A percentile compares a stretch with the other conserved stretches of the same genome.
Conservation (phyloP, 129 eudicot genomes). For the Apium graveolens region DNA sequence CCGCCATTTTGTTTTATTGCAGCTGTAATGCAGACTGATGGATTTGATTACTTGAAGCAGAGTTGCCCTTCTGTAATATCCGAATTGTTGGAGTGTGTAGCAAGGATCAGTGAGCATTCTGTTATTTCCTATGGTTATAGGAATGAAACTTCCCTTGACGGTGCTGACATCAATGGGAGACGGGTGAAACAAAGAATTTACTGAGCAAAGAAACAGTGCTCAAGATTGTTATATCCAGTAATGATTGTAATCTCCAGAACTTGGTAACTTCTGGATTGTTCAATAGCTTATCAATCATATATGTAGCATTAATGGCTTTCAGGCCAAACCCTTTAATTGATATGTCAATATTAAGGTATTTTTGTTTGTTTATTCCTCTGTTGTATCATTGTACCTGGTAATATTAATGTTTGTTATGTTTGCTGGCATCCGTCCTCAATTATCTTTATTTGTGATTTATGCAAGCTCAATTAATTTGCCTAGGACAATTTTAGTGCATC, state of each 20-base stretch:
- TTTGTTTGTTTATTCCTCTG: not conserved
- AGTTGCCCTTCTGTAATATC: slow-evolving; percentile 12
- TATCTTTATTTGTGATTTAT: not conserved
- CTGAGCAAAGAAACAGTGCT: not conserved
- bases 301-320: not conserved
- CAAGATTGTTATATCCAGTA: not conserved
- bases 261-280: not conserved
- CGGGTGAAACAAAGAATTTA: slow-evolving; percentile 1
- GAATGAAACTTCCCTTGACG: not conserved
- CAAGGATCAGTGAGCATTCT: slow-evolving; percentile 9
- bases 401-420: not conserved
- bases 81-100: slow-evolving; percentile 6
- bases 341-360: not conserved
- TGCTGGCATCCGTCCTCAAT: not conserved
- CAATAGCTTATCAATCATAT: not conserved
- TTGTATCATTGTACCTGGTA: not conserved
- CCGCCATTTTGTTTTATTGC: not conserved
- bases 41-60: slow-evolving; percentile 6
- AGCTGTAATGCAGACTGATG: slow-evolving; percentile 9
- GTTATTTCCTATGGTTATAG: not conserved
- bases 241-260: not conserved
- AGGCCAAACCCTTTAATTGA: not conserved
- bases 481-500: too few species aligned
- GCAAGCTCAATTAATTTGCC: not conserved
- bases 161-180: slow-evolving; percentile 6